Evolutionary conservation across 352 stramenopile genomes (phyloP).

Genomic region (Phytophthora macrochlamydospora): DNA sequence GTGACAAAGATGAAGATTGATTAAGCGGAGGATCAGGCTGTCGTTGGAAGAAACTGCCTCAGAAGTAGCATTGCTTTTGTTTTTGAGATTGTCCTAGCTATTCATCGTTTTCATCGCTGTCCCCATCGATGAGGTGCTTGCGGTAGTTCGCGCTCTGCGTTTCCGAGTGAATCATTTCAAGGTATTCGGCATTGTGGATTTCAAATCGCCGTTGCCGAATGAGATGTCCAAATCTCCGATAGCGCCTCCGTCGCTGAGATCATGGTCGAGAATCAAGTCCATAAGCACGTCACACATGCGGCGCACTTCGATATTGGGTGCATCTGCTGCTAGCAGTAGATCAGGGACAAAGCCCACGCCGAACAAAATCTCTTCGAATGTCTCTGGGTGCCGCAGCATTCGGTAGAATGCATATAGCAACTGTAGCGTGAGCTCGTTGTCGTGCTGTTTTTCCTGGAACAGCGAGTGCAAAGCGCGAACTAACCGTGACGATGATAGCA

Average conservation of each 20-base stretch:
- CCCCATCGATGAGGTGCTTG: constrained; percentile 27
- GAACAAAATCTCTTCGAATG: constrained; percentile 83
- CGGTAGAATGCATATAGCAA: constrained; percentile 83
- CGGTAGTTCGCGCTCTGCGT: constrained; percentile 32
- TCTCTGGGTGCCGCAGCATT: constrained; percentile 73
- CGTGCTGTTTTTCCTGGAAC: constrained; percentile 88
- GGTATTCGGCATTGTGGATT: constrained; percentile 89
- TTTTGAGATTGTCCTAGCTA: neutral
- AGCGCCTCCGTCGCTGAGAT: constrained; percentile 58
- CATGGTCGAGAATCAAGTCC: constrained; percentile 83
- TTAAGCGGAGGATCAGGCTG: constrained; percentile 2
- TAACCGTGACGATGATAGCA: constrained; percentile 76
- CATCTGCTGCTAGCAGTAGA: constrained; percentile 75
- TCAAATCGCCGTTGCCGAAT: constrained; percentile 86
- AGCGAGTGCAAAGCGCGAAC: constrained; percentile 79
- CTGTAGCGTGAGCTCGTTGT: constrained; percentile 86
- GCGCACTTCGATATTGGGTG: constrained; percentile 81
- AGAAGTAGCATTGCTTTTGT: constrained; percentile 9
- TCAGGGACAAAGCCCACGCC: constrained; percentile 76
- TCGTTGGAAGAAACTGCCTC: neutral
- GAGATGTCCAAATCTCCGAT: constrained; percentile 71
- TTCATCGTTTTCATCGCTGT: constrained; percentile 40
- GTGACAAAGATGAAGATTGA: constrained; percentile 52
- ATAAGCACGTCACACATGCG: constrained; percentile 89
- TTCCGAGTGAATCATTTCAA: constrained; percentile 83